Percentiles rank a stretch among this genome's conserved stretches.
phyloP scores from a whole-genome alignment of 2,329 filamentous ascomycete genomes.

The Trichoderma cornu-damae region DNA sequence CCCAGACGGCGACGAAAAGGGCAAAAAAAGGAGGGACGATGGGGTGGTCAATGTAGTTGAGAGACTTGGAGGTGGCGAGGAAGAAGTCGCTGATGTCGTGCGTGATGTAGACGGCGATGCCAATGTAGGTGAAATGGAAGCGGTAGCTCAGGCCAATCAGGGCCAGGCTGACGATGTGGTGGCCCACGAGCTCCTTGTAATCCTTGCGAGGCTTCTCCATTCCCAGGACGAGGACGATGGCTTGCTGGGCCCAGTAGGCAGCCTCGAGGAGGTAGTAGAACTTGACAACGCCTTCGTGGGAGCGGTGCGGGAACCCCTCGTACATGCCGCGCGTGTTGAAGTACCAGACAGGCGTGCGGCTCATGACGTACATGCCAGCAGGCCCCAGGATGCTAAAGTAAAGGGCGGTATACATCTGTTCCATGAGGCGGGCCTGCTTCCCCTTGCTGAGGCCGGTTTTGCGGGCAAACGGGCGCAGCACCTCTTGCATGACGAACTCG shows the following conservation, averaged over 20 bases:
- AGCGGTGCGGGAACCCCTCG: conserved; percentile 76
- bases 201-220: conserved; percentile 93
- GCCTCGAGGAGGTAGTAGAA: conserved; percentile 94
- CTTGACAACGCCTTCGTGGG: conserved; percentile 78
- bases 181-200: conserved; percentile 85
- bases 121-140: conserved; percentile 96
- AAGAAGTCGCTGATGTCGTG: conserved; percentile 96
- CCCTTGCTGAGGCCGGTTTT: conserved; percentile 64
- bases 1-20: conserved; percentile 76
- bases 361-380: conserved; percentile 86
- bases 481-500: conserved; percentile 91
- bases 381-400: conserved; percentile 84
- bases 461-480: conserved; percentile 71
- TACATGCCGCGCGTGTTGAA: conserved; percentile 92
- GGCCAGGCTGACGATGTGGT: conserved; percentile 82
- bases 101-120: conserved; percentile 86
- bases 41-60: conserved; percentile 81
- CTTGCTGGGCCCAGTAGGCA: conserved; percentile 93
- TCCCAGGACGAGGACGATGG: conserved; percentile 77
- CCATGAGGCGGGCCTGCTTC: conserved; percentile 91
- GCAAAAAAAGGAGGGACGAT: conserved; percentile 81
- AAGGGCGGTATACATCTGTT: conserved; percentile 88
- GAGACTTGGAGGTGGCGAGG: conserved; percentile 82
- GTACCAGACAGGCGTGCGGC: conserved; percentile 86
- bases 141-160: conserved; percentile 85